Evolutionary conservation across 495 filamentous ascomycete genomes (phyloP), one percentile per base, ranked within the genome.

Genomic region (Aspergillus incahuasiensis): DNA sequence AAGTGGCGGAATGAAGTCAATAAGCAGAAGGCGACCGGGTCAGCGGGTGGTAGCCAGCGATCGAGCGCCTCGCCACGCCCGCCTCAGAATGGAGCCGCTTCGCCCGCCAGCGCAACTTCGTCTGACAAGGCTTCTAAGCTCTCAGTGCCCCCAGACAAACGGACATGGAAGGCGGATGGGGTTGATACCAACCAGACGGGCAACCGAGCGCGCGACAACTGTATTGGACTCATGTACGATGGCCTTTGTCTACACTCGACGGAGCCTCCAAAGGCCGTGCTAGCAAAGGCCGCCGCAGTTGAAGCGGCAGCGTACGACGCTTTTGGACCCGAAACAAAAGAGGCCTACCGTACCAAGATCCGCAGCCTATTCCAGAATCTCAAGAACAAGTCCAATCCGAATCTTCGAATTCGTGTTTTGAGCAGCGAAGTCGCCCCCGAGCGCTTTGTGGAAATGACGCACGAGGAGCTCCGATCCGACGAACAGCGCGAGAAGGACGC

Each of bases 301-400:
- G 91, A 96, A 72, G 55, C 71, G 11, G 89, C 90, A 11, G 89
- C 88, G 15, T 91, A 78, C 73, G 73, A 75, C 15, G 63, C 75
- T 8, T 82, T 82, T 19, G 79, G 79, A 62, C 82, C 85, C 16
- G 89, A 92, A 64, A 86, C 81, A 5, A 81, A 81, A 52, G 68
- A 81, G 45, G 74, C 81, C 39, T 98, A 98, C 78, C 84, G 86
- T 52, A 76, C 74, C 38, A 97, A 96, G 74, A 85, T 96, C 58
- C 88, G 95, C 67, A 90, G 88, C 22, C 81, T 98, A 16, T 96
- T 87, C 78, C 85, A 91, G 63, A 96, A 96, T 63, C 81, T 98
- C 49, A 97, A 96, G 80, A 89, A 87, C 75, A 90, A 89, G 69
- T 86, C 86, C 46, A 97, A 97, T 74, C 74, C 80, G 22, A 78